phyloP scores from a whole-genome alignment of 352 stramenopile species.

The Pythium aphanidermatum region DNA sequence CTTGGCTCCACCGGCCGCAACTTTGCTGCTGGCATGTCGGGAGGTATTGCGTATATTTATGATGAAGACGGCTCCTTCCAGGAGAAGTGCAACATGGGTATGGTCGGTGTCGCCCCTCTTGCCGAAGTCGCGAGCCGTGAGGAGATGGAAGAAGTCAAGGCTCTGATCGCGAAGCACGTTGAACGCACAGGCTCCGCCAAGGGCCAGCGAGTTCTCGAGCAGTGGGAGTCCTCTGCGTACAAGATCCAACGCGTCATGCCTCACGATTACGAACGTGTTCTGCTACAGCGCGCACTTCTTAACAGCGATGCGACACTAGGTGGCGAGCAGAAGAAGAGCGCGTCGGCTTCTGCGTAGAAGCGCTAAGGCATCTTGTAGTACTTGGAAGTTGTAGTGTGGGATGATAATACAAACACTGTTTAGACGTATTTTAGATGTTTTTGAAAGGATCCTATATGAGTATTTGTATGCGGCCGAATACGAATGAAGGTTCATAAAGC shows the following conservation, averaged over 20 bases:
- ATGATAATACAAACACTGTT: no score
- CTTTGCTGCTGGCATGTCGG: constrained; percentile 95
- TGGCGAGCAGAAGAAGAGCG: constrained; percentile 5
- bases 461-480: no score
- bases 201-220: constrained; percentile 82
- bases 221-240: constrained; percentile 77
- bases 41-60: constrained; percentile 95
- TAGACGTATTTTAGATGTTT: no score
- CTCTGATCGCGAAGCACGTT: constrained; percentile 86
- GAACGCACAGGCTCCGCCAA: constrained; percentile 85
- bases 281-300: constrained; percentile 36
- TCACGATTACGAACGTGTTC: constrained; percentile 56
- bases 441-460: no score
- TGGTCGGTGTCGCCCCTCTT: constrained; percentile 72
- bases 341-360: constrained; percentile 10
- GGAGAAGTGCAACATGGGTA: constrained; percentile 94
- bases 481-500: no score
- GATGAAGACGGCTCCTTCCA: constrained; percentile 91
- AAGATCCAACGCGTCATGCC: constrained; percentile 67
- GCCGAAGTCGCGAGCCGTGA: constrained; percentile 68
- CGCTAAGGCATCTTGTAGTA: no score
- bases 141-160: constrained; percentile 79
- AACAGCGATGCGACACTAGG: constrained; percentile 13
- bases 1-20: constrained; percentile 93
- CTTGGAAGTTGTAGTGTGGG: no score